Percentiles rank a stretch among this genome's conserved stretches.
phyloP scores from a whole-genome alignment of 2,329 filamentous ascomycete species.

The Teratosphaeria gauchensis region DNA sequence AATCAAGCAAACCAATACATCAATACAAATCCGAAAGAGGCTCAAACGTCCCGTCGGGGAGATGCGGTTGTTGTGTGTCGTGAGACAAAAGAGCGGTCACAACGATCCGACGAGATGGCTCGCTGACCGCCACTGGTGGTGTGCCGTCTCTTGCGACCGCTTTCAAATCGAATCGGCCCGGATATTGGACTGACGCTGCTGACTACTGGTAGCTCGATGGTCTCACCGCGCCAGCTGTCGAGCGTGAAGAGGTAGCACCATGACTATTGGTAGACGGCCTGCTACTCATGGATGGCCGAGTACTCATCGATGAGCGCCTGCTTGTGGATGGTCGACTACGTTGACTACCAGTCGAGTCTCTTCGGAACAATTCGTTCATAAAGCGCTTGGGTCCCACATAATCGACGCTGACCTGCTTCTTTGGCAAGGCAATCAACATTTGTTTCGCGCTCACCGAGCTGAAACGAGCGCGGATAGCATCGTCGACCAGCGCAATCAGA shows the following conservation, averaged over 20 bases:
- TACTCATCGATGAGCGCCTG: neutral
- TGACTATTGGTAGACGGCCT: conserved; percentile 13
- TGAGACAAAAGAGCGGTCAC: conserved; percentile 7
- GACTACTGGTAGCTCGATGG: conserved; percentile 9
- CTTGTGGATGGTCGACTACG: conserved; percentile 14
- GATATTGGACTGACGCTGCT: neutral
- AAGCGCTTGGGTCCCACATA: conserved; percentile 53
- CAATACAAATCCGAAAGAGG: conserved; percentile 7
- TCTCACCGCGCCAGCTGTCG: conserved; percentile 5
- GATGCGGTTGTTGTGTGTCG: conserved; percentile 10
- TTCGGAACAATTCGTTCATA: conserved; percentile 55
- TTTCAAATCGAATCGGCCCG: conserved; percentile 1
- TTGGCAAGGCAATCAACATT: conserved; percentile 43
- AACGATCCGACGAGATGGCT: conserved; percentile 4
- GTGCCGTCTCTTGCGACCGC: conserved; percentile 6
- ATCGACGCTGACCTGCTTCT: conserved; percentile 45
- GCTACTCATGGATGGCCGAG: conserved; percentile 1
- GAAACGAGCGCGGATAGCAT: conserved; percentile 78
- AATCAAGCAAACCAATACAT: conserved; percentile 1
- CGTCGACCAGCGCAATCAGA: conserved; percentile 77
- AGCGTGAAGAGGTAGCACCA: conserved; percentile 6
- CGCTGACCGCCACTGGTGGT: conserved; percentile 6
- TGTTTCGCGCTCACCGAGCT: conserved; percentile 45
- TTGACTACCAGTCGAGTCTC: conserved; percentile 25
- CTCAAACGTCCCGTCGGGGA: conserved; percentile 12